Evolutionary conservation across 2,329 filamentous ascomycete genomes (phyloP), one percentile per base, ranked within the genome.

Genomic region (Monilinia aucupariae): DNA sequence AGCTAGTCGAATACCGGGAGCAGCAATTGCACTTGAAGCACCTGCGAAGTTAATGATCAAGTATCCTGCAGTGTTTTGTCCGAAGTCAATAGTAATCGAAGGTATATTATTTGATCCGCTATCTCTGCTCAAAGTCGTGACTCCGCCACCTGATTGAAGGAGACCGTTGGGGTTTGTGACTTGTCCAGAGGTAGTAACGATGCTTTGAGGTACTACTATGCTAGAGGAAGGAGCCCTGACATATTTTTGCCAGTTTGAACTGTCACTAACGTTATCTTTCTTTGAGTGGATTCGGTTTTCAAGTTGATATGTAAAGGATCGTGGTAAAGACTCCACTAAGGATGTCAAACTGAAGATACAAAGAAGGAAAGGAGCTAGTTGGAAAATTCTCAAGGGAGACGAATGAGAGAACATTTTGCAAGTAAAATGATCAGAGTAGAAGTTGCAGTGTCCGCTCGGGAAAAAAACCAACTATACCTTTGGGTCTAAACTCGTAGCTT

Each of bases 41-140:
- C 76, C 76, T 1, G 72, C 74, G 64, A 82, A 81, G 8, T 73
- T 70, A 48, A 82, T 78, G 4, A 71, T 74, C 4, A 81, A 62
- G 43, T 76, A 71, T 0, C 80, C 80, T 8, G 76, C 79, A 4
- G 79, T 72, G 61, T 81, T 80, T 59, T 77, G 76, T 1, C 80
- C 80, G 68, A 81, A 82, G 66, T 82, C 80, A n/a, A 82, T 67
- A 17, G 81, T 76, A 10, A 82, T 67, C 1, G 72, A 73, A 0
- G 79, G 78, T 9, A 64, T 22, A 1, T 64, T 43, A 61, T 64
- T 65, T 20, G 63, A 32, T 27, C 65, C 63, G 12, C 41, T 45
- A n/a, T 51, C 59, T 65, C 67, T 65, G 22, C 65, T 71, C 43
- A 80, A 69, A 0, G 76, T 68, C 1, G 76, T 76, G 4, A 73